Evolutionary conservation across 139 green algal genomes (phyloP), one percentile per base, ranked within the genome.

Genomic region (Haematococcus sp.): DNA sequence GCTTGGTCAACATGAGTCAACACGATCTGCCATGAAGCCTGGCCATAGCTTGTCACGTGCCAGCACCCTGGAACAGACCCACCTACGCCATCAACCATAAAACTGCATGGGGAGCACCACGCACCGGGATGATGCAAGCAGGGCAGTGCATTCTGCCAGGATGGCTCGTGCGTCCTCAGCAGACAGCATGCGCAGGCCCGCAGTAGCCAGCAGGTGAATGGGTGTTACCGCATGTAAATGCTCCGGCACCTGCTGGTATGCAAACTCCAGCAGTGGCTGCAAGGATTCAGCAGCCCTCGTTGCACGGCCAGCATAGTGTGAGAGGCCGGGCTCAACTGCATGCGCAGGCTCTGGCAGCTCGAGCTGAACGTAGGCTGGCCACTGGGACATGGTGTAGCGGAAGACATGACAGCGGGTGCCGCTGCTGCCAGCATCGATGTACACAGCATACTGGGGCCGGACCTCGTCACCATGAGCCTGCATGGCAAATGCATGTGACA

Each of bases 401-500:
- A 88, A 88, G 0, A 88, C 80, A 51, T 84, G 83, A 5, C 82
- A 71, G 27, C 83, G 77, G 0, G 77, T 86, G 31, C 83, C 83
- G 22, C 73, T 85, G 75, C 83, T 88, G 71, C 83, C 83, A 11
- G 64, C 83, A 44, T 88, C 83, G 3, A 86, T 40, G 20, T 81
- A 72, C 2, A 82, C 51, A 27, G 71, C 43, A 32, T 54, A 77
- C 7, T 7, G 7, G 11, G 40, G 11, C 40, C 40, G 11, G 40
- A 49, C n/a, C n/a, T n/a, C n/a, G n/a, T n/a, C n/a, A n/a, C n/a
- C n/a, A n/a, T n/a, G n/a, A n/a, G n/a, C n/a, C n/a, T n/a, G n/a
- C n/a, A n/a, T n/a, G 40, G 40, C 40, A 7, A 49, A 49, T 49
- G 40, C 40, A 49, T n/a, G n/a, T n/a, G n/a, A n/a, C n/a, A n/a